These are phyloP conservation scores for Diaporthe citri DNA, from an alignment of 2,329 filamentous ascomycete genomes.

Conservation along the genomic window DNA sequence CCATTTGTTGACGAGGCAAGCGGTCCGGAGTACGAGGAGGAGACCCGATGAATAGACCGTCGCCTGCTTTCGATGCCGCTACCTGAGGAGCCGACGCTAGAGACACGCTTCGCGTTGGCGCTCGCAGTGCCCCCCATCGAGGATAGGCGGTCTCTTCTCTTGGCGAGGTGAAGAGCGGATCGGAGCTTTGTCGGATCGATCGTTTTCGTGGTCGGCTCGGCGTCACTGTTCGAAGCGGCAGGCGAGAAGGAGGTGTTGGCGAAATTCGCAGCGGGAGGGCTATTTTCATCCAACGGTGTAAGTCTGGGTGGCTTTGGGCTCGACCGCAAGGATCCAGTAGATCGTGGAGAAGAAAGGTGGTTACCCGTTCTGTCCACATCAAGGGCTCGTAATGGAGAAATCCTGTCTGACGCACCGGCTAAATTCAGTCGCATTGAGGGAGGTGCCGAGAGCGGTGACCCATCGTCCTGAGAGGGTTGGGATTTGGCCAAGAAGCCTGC, in stretches of 20 bases:
- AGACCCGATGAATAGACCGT: slow-evolving; percentile 49
- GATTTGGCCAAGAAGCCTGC: slow-evolving; percentile 83
- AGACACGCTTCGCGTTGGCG: slow-evolving; percentile 57
- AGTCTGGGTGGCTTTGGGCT: slow-evolving; percentile 53
- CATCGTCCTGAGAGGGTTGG: slow-evolving; percentile 59
- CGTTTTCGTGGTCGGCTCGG: slow-evolving; percentile 56
- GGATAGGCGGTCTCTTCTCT: slow-evolving; percentile 58
- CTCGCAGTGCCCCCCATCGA: slow-evolving; percentile 53
- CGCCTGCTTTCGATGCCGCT: slow-evolving; percentile 44
- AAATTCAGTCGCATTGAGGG: slow-evolving; percentile 70
- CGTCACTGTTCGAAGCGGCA: slow-evolving; percentile 59
- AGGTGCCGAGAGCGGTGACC: slow-evolving; percentile 71
- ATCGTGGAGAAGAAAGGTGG: slow-evolving; percentile 60
- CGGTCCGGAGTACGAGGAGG: slow-evolving; percentile 55
- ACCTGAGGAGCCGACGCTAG: slow-evolving; percentile 57
- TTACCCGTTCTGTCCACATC: slow-evolving; percentile 63
- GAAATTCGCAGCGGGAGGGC: slow-evolving; percentile 57
- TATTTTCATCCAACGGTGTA: slow-evolving; percentile 64
- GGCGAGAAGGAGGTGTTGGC: slow-evolving; percentile 50
- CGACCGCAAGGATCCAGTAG: slow-evolving; percentile 40
- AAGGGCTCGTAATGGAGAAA: slow-evolving; percentile 63
- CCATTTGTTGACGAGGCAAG: slow-evolving; percentile 66
- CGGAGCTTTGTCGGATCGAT: slow-evolving; percentile 69
- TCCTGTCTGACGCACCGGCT: slow-evolving; percentile 66
- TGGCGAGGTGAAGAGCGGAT: slow-evolving; percentile 66